Evolutionary conservation across 1,284 basidiomycete species (phyloP).

Genomic region (Phellopilus nigrolimitatus): DNA sequence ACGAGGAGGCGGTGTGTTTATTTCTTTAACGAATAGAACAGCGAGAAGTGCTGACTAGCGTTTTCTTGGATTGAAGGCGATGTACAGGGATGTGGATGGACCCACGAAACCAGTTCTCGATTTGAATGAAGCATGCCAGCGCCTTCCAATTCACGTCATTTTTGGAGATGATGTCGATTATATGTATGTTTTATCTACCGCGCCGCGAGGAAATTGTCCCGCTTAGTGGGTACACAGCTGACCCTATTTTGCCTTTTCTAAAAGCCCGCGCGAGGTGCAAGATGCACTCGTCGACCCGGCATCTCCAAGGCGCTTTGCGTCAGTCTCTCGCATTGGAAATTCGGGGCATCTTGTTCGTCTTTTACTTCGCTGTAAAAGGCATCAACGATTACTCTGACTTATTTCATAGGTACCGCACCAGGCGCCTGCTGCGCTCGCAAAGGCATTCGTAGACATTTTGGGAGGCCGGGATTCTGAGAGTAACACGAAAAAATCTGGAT

Average conservation of each 20-base stretch:
- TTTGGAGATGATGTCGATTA: conserved; percentile 46
- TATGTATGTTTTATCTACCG: conserved; percentile 35
- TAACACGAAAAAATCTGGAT: too few relatives aligned
- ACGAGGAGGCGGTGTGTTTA: conserved; percentile 49
- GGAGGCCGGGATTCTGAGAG: too few relatives aligned
- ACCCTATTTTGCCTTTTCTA: conserved; percentile 13
- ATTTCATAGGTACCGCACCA: conserved; percentile 12
- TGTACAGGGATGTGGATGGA: conserved; percentile 48
- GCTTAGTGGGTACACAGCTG: neutral
- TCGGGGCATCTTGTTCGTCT: conserved; percentile 16
- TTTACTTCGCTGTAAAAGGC: neutral
- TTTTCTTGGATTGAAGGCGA: conserved; percentile 32
- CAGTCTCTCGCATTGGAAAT: conserved; percentile 24
- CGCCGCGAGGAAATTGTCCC: neutral
- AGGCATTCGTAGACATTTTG: neutral
- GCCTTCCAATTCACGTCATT: conserved; percentile 44
- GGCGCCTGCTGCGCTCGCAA: conserved; percentile 13
- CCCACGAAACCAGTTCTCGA: conserved; percentile 43
- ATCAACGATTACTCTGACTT: neutral
- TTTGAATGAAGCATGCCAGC: conserved; percentile 35
- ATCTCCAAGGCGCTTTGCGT: conserved; percentile 40
- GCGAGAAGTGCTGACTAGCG: neutral
- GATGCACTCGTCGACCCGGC: conserved; percentile 38
- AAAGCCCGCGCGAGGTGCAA: conserved; percentile 41
- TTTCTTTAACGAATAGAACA: neutral